These are phyloP conservation scores for Spiromastix sp. DNA, from an alignment of 2,329 filamentous ascomycete genomes.

Conservation along the genomic window DNA sequence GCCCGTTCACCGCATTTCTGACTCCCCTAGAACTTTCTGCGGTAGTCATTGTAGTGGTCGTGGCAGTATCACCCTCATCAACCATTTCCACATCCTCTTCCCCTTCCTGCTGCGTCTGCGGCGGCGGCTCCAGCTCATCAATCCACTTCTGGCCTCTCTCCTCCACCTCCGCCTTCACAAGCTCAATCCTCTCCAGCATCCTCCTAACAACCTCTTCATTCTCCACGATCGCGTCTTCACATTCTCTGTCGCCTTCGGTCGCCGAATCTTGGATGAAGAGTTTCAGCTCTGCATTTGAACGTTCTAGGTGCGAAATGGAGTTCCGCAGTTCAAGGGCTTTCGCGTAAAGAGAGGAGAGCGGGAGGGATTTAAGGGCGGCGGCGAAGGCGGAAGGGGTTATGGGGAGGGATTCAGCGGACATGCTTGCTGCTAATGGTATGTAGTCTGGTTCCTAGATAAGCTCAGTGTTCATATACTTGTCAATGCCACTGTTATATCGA, in stretches of 20 bases:
- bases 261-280: conserved; percentile 32
- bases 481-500: too few relatives aligned
- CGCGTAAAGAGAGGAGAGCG: conserved; percentile 47
- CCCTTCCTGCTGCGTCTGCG: neutral
- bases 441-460: too few relatives aligned
- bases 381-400: conserved; percentile 43
- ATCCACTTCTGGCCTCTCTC: conserved; percentile 46
- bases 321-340: conserved; percentile 53
- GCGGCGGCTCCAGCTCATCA: conserved; percentile 4
- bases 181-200: conserved; percentile 44
- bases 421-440: too few relatives aligned
- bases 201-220: conserved; percentile 47
- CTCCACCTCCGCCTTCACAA: conserved; percentile 43
- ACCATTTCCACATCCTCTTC: neutral
- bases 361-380: conserved; percentile 46
- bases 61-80: neutral
- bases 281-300: conserved; percentile 47
- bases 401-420: conserved; percentile 40
- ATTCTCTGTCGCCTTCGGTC: conserved; percentile 41
- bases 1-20: neutral
- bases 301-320: conserved; percentile 47
- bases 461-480: too few relatives aligned
- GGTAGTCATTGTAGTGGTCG: neutral
- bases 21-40: neutral
- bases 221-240: conserved; percentile 47